A percentile compares a stretch with the other conserved stretches of the same genome.
Conservation (phyloP, 495 filamentous ascomycete genomes). For the Talaromyces ruber region DNA sequence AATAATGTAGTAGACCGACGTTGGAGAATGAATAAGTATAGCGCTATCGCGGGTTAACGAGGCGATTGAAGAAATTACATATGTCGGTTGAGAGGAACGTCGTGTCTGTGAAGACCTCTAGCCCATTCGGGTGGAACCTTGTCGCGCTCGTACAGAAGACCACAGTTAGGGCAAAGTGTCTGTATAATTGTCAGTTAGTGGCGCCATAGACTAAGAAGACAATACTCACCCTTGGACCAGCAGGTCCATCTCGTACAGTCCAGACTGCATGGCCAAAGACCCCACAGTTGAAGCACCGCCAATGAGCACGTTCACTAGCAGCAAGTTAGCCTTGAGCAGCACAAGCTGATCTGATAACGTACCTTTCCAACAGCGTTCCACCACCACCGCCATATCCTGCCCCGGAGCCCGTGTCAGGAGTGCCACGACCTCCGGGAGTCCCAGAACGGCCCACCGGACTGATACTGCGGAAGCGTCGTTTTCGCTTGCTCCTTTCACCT, state of each 20-base stretch:
- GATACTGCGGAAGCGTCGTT: slow-evolving; percentile 81
- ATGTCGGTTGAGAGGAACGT: slow-evolving; percentile 35
- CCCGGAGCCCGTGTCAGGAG: slow-evolving; percentile 60
- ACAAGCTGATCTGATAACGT: slow-evolving; percentile 10
- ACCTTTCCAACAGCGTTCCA: slow-evolving; percentile 65
- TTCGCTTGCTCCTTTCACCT: slow-evolving; percentile 87
- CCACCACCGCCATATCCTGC: slow-evolving; percentile 59
- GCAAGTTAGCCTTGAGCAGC: slow-evolving; percentile 4
- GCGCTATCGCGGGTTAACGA: not conserved
- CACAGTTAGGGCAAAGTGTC: slow-evolving; percentile 94
- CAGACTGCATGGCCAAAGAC: slow-evolving; percentile 87
- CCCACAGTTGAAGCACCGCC: slow-evolving; percentile 85
- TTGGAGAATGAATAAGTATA: not conserved
- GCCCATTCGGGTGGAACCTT: slow-evolving; percentile 78
- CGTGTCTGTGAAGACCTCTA: slow-evolving; percentile 61
- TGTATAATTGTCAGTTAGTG: slow-evolving; percentile 22
- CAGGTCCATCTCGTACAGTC: slow-evolving; percentile 88
- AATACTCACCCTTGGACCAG: slow-evolving; percentile 63
- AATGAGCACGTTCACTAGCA: slow-evolving; percentile 64
- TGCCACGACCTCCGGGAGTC: slow-evolving; percentile 64
- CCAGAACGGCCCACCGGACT: slow-evolving; percentile 62
- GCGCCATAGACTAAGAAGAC: not conserved
- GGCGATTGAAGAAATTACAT: not conserved
- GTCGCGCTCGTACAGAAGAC: slow-evolving; percentile 78
- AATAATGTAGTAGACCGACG: not conserved